These are phyloP conservation scores for Dunaliella primolecta DNA, from an alignment of 139 green algal genomes.

Conservation along the genomic window DNA sequence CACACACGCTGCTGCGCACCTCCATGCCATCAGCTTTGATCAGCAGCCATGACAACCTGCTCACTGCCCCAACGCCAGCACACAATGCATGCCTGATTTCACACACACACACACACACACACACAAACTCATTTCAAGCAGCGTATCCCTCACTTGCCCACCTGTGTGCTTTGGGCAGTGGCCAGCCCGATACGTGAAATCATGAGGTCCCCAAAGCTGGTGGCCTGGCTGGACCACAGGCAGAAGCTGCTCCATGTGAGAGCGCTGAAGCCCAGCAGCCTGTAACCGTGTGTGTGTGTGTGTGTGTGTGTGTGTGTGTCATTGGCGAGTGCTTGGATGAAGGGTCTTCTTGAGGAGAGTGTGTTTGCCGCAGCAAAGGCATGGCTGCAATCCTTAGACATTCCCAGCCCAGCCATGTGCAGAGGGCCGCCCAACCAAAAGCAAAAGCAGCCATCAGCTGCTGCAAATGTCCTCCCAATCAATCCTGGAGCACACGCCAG, in stretches of 20 bases:
- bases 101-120: background rate
- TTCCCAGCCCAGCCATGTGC: too few relatives aligned
- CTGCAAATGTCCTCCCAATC: too few relatives aligned
- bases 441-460: too few relatives aligned
- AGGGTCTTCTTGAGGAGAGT: background rate
- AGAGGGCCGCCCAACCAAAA: too few relatives aligned
- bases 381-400: too few relatives aligned
- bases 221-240: background rate
- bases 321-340: too few relatives aligned
- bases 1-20: too few relatives aligned
- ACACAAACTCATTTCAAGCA: background rate
- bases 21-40: too few relatives aligned
- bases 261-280: background rate
- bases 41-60: background rate
- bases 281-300: background rate
- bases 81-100: too few relatives aligned
- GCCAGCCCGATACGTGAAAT: slow-evolving; percentile 1
- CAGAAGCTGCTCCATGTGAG: background rate
- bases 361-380: too few relatives aligned
- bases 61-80: background rate
- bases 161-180: slow-evolving; percentile 2
- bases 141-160: too few relatives aligned
- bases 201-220: slow-evolving; percentile 4
- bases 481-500: too few relatives aligned
- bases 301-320: background rate